Conservation (phyloP, 352 stramenopile species). For the Phytopythium vexans region DNA sequence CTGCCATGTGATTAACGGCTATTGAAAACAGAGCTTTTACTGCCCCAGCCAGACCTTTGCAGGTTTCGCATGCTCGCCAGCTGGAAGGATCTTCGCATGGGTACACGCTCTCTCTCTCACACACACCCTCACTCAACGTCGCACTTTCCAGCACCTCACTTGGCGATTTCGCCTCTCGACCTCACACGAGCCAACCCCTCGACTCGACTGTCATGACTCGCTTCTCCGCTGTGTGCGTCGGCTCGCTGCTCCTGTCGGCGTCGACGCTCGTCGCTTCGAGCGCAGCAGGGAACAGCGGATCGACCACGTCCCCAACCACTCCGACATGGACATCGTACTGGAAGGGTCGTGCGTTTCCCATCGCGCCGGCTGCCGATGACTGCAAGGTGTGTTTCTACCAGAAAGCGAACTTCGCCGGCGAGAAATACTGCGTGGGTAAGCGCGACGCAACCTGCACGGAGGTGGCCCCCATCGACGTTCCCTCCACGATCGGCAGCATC, state of each 20-base stretch:
- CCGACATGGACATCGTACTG: neutral
- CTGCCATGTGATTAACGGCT: too few species aligned
- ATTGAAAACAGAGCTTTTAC: too few species aligned
- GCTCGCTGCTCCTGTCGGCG: neutral
- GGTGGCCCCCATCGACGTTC: conserved; percentile 29
- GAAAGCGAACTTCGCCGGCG: conserved; percentile 23
- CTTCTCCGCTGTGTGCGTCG: conserved; percentile 1
- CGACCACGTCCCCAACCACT: conserved; percentile 4
- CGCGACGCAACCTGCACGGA: conserved; percentile 17
- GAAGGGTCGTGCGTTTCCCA: conserved; percentile 2
- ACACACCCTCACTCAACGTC: neutral
- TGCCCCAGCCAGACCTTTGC: too few species aligned
- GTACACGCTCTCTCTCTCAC: neutral
- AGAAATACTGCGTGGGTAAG: conserved; percentile 32
- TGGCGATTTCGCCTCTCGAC: too few species aligned
- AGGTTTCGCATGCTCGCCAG: neutral
- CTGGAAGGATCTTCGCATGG: neutral
- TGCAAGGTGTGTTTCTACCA: conserved; percentile 50
- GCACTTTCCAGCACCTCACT: neutral
- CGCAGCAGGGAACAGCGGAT: conserved; percentile 2
- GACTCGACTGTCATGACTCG: neutral
- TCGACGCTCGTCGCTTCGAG: conserved; percentile 6
- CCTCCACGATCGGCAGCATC: conserved; percentile 39
- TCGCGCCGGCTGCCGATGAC: conserved; percentile 12
- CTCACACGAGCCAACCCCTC: too few species aligned